phyloP scores from a whole-genome alignment of 495 filamentous ascomycete genomes.

The Aspergillus avenaceus region DNA sequence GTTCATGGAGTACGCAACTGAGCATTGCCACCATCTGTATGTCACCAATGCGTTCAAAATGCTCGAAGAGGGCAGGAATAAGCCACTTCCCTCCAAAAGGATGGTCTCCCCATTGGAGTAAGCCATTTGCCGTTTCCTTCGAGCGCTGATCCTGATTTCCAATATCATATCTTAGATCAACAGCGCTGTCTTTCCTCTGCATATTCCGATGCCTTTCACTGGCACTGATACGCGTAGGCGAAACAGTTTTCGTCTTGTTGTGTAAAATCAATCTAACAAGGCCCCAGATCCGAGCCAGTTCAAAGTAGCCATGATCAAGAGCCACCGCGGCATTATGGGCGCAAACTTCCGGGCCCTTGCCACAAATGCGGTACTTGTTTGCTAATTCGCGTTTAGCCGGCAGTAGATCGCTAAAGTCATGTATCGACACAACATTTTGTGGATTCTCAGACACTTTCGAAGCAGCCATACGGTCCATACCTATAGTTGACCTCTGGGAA shows the following conservation, averaged over 20 bases:
- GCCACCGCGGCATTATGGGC: slow-evolving; percentile 77
- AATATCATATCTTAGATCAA: slow-evolving; percentile 32
- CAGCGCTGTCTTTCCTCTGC: slow-evolving; percentile 27
- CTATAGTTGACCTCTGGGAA: slow-evolving; percentile 53
- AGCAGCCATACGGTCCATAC: slow-evolving; percentile 28
- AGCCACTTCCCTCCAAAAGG: slow-evolving; percentile 72
- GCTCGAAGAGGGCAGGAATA: slow-evolving; percentile 59
- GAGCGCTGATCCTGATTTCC: slow-evolving; percentile 6
- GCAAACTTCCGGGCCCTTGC: slow-evolving; percentile 73
- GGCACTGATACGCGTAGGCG: slow-evolving; percentile 48
- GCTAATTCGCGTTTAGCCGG: slow-evolving; percentile 77
- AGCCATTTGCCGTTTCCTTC: slow-evolving; percentile 34
- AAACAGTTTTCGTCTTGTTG: slow-evolving; percentile 58
- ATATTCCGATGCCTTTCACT: slow-evolving; percentile 42
- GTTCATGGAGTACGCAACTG: slow-evolving; percentile 78
- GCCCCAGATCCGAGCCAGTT: slow-evolving; percentile 81
- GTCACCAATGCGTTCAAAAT: slow-evolving; percentile 77
- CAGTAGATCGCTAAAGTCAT: slow-evolving; percentile 61
- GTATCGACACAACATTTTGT: slow-evolving; percentile 62
- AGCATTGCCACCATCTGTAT: slow-evolving; percentile 96
- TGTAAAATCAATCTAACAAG: slow-evolving; percentile 73
- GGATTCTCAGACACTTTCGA: slow-evolving; percentile 32
- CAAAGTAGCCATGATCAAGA: slow-evolving; percentile 63
- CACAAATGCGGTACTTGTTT: slow-evolving; percentile 76
- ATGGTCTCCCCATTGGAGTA: slow-evolving; percentile 82